Percentiles rank a stretch among this genome's conserved stretches.
Evolutionary conservation across 768 basidiomycete species (phyloP).

Genomic region (Strobilomyces dryophilus): DNA sequence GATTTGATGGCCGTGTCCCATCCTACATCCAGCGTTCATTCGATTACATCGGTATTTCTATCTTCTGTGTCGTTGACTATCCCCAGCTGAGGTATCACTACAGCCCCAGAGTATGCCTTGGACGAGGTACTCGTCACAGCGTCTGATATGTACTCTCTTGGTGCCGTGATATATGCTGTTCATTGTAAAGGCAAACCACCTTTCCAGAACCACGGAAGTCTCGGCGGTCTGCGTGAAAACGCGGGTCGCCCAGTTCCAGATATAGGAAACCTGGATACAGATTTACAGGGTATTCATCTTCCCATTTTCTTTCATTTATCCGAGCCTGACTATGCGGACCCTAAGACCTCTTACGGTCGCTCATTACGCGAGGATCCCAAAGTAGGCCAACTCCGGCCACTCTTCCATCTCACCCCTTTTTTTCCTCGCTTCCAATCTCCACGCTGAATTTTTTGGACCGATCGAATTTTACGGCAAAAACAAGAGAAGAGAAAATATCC

Average conservation of each 20-base stretch:
- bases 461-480: slow-evolving; percentile 91
- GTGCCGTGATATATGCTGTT: slow-evolving; percentile 86
- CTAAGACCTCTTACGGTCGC: slow-evolving; percentile 69
- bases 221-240: slow-evolving; percentile 66
- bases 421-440: slow-evolving; percentile 92
- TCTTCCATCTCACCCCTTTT: slow-evolving; percentile 83
- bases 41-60: slow-evolving; percentile 79
- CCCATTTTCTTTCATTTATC: neutral
- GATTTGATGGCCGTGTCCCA: slow-evolving; percentile 77
- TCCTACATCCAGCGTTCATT: slow-evolving; percentile 85
- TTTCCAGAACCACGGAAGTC: slow-evolving; percentile 78
- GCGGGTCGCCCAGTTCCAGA: slow-evolving; percentile 59
- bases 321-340: slow-evolving; percentile 5
- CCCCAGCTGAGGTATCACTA: slow-evolving; percentile 5
- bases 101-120: slow-evolving; percentile 92
- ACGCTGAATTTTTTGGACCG: slow-evolving; percentile 96
- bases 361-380: slow-evolving; percentile 76
- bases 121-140: slow-evolving; percentile 84
- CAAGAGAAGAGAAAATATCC: slow-evolving; percentile 91
- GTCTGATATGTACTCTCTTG: slow-evolving; percentile 92
- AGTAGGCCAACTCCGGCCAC: slow-evolving; percentile 73
- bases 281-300: slow-evolving; percentile 59
- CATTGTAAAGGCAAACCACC: slow-evolving; percentile 87
- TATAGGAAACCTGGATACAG: slow-evolving; percentile 62
- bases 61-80: neutral